Percentiles rank a stretch among this genome's conserved stretches.
Conservation (phyloP, 345 rosid species). For the Eutrema japonicum region DNA sequence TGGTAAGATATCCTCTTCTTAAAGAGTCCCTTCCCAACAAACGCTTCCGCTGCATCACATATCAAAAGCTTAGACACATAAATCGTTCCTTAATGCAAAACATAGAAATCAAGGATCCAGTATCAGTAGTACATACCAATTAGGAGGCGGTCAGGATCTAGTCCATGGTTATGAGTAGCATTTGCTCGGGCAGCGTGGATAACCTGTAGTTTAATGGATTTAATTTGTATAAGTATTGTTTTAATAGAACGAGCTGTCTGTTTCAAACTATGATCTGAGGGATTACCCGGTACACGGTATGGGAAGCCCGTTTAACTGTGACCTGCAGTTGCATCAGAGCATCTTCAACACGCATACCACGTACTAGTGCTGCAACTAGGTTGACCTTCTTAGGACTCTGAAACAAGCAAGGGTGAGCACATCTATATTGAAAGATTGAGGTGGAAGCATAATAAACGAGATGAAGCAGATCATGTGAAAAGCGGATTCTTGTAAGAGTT, state of each 20-base stretch:
- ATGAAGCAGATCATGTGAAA: slow-evolving; percentile 4
- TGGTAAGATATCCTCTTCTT: slow-evolving; percentile 71
- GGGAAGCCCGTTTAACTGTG: slow-evolving; percentile 79
- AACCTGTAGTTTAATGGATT: slow-evolving; percentile 52
- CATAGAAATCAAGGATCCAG: slow-evolving; percentile 5
- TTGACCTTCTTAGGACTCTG: slow-evolving; percentile 98
- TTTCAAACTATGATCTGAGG: neutral
- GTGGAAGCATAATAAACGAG: neutral
- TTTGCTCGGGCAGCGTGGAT: slow-evolving; percentile 93
- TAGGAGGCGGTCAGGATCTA: slow-evolving; percentile 81
- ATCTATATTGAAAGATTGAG: neutral
- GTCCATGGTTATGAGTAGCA: slow-evolving; percentile 90
- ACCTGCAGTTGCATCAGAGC: slow-evolving; percentile 93
- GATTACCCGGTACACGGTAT: slow-evolving; percentile 82
- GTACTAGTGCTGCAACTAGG: slow-evolving; percentile 88
- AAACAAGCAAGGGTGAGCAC: slow-evolving; percentile 37
- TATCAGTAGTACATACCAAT: slow-evolving; percentile 60
- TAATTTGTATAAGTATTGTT: neutral
- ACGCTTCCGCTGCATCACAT: slow-evolving; percentile 78
- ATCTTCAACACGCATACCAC: slow-evolving; percentile 98
- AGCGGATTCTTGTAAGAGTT: neutral
- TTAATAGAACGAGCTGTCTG: neutral
- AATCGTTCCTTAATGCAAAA: neutral
- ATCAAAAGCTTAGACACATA: slow-evolving; percentile 21
- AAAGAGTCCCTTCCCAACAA: slow-evolving; percentile 80